A percentile compares a stretch with the other conserved stretches of the same genome.
Evolutionary conservation across 768 basidiomycete genomes (phyloP).

Genomic region (Cystofilobasidium ferigula): DNA sequence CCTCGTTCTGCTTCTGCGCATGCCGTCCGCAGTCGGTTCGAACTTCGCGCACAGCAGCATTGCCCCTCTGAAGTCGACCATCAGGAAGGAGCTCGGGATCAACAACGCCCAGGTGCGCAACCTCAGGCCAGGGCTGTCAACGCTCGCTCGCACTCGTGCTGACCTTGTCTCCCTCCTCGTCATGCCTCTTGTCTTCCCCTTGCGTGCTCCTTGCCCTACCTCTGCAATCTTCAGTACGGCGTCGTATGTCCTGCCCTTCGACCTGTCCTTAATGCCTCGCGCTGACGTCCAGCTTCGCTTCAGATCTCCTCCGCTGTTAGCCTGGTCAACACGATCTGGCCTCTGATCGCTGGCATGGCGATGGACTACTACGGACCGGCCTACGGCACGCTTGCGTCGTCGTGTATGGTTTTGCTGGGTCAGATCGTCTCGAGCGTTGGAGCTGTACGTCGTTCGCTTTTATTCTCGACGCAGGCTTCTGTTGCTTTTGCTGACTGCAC

Average conservation of each 20-base stretch:
- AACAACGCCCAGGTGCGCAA: conserved; percentile 23
- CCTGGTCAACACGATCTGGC: conserved; percentile 35
- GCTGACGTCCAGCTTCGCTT: no score
- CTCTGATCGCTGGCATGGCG: conserved; percentile 35
- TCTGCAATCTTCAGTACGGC: conserved; percentile 19
- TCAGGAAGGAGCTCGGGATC: conserved; percentile 21
- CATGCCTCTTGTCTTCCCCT: neutral
- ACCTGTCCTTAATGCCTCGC: neutral
- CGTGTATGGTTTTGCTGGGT: conserved; percentile 33
- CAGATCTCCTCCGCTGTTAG: conserved; percentile 17
- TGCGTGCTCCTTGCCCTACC: neutral
- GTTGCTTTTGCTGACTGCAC: no score
- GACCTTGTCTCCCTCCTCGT: no score
- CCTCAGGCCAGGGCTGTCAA: no score
- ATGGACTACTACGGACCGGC: conserved; percentile 31
- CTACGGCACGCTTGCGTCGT: conserved; percentile 32
- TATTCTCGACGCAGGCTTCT: no score
- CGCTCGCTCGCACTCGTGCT: no score
- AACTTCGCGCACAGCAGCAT: conserved; percentile 9
- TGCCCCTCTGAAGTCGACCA: conserved; percentile 9
- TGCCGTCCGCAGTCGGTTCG: conserved; percentile 11
- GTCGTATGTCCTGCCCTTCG: neutral
- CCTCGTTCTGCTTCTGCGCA: neutral
- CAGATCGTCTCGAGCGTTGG: conserved; percentile 27
- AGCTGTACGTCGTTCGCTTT: no score